Evolutionary conservation across 257 asterid species (phyloP), one percentile per base, ranked within the genome.

Genomic region (Solanum tarapatanum): DNA sequence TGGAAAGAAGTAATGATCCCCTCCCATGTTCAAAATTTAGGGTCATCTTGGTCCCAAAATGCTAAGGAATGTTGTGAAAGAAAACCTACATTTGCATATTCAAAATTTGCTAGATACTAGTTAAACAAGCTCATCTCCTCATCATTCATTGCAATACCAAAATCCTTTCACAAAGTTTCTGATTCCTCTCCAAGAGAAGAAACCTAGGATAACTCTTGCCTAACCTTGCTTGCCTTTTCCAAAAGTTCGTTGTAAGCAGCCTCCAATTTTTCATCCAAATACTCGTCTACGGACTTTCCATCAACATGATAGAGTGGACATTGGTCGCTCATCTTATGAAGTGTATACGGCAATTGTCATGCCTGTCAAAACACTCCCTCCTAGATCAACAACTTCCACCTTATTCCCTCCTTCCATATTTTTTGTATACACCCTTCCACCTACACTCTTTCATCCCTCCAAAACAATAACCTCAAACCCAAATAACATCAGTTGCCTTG

Each of bases 361-460:
- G 96, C 99, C 93, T 94, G 97, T 97, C 90, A 97, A 88, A 86
- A 94, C 97, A 90, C 96, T 97, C 88, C 98, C 6, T 58, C 98
- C 98, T 89, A 97, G 93, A 93, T 97, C 98, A 76, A 93, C 98
- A 90, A 93, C 93, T 2, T 95, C 96, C 21, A 85, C 79, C 88
- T 62, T 92, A 88, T 89, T 92, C 19, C 89, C 92, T 72, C 92
- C 92, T 87, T 91, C 95, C 92, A 97, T 82, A 77, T 91, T 95
- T 91, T 89, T 94, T 1, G 0, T 58, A 7, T 93, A 93, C 62
- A 97, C 99, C 90, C 98, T 92, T 88, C 99, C 99, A 60, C 99
- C 97, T 7, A 98, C 93, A 62, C 98, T 96, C 85, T 92, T 93
- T 91, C 96, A 89, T 70, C 96, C 99, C 91, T 97, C 99, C 90